Conservation (phyloP, 108 stramenopile genomes). For the Aurantiochytrium sp. region DNA sequence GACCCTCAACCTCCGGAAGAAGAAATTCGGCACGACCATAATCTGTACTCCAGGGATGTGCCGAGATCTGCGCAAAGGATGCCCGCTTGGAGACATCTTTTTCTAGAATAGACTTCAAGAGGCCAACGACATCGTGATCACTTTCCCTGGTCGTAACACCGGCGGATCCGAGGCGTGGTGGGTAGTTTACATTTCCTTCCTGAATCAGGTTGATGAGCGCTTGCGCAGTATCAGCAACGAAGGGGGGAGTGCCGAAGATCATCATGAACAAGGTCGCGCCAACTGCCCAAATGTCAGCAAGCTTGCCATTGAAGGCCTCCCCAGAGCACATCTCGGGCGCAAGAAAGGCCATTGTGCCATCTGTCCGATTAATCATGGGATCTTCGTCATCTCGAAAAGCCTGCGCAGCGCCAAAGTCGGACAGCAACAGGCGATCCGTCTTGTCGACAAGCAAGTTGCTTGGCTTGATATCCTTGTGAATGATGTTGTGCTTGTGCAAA, state of each 20-base stretch:
- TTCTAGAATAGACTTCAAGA: neutral
- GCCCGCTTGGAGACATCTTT: neutral
- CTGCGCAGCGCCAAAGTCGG: conserved; percentile 36
- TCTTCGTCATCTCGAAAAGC: neutral
- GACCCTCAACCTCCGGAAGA: neutral
- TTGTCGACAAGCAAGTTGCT: conserved; percentile 22
- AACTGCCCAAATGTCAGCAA: conserved; percentile 29
- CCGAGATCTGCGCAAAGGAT: neutral
- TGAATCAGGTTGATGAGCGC: neutral
- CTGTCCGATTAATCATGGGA: neutral
- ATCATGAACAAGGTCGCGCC: conserved; percentile 33
- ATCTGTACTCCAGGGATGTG: neutral
- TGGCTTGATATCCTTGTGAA: conserved; percentile 36
- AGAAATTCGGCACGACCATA: neutral
- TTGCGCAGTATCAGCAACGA: neutral
- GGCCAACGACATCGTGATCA: neutral
- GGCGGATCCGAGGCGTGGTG: neutral
- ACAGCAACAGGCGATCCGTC: neutral
- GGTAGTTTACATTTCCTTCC: neutral
- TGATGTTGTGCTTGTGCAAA: conserved; percentile 23
- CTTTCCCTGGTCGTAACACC: neutral
- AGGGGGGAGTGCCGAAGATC: conserved; percentile 29
- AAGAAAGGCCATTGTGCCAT: conserved; percentile 33
- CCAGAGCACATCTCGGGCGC: conserved; percentile 29
- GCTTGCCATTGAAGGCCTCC: conserved; percentile 3